Evolutionary conservation across 2,329 filamentous ascomycete genomes (phyloP), one percentile per base, ranked within the genome.

Genomic region (Penicillium sp.): DNA sequence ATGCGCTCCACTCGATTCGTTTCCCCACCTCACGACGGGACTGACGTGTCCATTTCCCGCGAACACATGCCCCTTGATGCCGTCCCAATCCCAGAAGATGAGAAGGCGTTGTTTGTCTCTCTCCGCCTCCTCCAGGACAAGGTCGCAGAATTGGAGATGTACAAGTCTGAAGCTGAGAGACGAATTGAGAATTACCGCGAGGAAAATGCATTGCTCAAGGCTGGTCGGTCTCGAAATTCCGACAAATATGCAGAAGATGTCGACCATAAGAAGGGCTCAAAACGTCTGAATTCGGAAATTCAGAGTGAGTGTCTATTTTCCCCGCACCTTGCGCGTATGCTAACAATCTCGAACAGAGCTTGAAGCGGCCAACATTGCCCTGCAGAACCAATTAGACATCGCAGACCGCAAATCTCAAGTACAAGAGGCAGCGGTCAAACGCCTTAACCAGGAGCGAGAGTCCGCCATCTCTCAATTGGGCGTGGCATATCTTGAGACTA

Each of bases 81-180:
- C 12, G 76, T 87, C 11, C 80, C 84, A 0, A 79, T 88, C 48
- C 86, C 86, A 0, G 79, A 83, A 12, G 85, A 88, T 51, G 86
- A 88, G 63, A 86, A 88, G 70, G 83, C 82, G 2, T 81, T 89
- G 50, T 86, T 86, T 67, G 79, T 84, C n/a, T 85, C 84, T 11
- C 75, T 88, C 15, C 81, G 86, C 54, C 73, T 85, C 17, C 73
- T 88, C 11, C 81, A 86, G 63, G 84, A 86, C 43, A 85, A 84
- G 67, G 80, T 87, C 42, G 75, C 80, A 0, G 78, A 83, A 52
- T 76, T 88, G 49, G 85, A 88, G 67, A 74, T 77, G 54, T 82
- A 84, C 62, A 85, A 84, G 57, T 79, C 79, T 6, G 80, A 84
- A 52, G 71, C 75, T 5, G 81, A 84, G 60, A 78, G 74, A 65